Evolutionary conservation across 768 basidiomycete genomes (phyloP).

Genomic region (Tylopilus balloui): DNA sequence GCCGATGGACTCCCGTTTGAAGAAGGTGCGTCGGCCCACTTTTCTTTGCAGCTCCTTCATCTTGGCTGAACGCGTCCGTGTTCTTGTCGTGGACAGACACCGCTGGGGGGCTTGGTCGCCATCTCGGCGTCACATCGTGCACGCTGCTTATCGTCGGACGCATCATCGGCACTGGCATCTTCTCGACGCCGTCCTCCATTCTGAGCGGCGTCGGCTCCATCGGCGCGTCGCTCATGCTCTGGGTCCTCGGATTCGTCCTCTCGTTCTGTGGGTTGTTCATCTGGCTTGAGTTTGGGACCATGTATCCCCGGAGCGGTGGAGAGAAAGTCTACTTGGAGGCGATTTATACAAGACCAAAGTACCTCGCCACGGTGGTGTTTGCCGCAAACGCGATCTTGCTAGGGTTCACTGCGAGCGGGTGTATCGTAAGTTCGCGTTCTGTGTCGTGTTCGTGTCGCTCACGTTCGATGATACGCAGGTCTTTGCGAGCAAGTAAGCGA

Average conservation of each 20-base stretch:
- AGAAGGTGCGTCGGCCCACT: conserved; percentile 36
- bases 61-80: not conserved
- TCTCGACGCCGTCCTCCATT: conserved; percentile 58
- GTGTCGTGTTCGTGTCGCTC: not conserved
- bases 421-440: conserved; percentile 37
- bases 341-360: conserved; percentile 44
- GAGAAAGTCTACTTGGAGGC: conserved; percentile 63
- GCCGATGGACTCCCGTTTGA: conserved; percentile 46
- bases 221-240: conserved; percentile 58
- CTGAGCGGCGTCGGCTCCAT: conserved; percentile 52
- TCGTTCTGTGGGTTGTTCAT: conserved; percentile 58
- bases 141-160: conserved; percentile 54
- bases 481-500: conserved; percentile 32
- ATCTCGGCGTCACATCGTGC: conserved; percentile 53
- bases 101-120: conserved; percentile 55
- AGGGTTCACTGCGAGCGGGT: conserved; percentile 39
- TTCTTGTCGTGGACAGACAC: conserved; percentile 31
- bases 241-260: conserved; percentile 57
- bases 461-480: conserved; percentile 13
- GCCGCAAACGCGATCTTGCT: conserved; percentile 46
- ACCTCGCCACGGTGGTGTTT: conserved; percentile 47
- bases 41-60: not conserved
- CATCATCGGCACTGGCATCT: conserved; percentile 64
- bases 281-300: conserved; percentile 61
- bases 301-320: conserved; percentile 59